A percentile compares a stretch with the other conserved stretches of the same genome.
These are phyloP conservation scores for Thraustochytrium striatum DNA, from an alignment of 352 stramenopile species.

Conservation along the genomic window DNA sequence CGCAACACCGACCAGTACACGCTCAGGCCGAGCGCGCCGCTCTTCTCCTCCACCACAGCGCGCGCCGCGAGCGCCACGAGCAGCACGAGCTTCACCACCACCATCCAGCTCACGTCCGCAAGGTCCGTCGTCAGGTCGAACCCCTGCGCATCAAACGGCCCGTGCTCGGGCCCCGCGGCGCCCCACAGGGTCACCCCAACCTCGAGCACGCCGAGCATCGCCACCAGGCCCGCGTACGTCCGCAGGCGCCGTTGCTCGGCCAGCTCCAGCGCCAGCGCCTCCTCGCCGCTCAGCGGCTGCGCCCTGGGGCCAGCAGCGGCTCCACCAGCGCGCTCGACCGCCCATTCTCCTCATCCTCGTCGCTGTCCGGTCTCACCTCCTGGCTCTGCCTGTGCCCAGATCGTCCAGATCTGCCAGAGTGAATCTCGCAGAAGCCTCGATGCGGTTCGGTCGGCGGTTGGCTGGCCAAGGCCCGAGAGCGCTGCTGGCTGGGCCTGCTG, in stretches of 20 bases:
- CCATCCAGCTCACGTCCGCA: background rate
- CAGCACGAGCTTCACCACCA: conserved; percentile 1
- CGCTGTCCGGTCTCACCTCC: too few species aligned
- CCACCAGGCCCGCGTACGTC: background rate
- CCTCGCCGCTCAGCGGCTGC: background rate
- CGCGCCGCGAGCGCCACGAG: background rate
- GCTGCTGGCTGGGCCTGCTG: too few species aligned
- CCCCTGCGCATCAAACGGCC: background rate
- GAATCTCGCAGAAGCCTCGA: too few species aligned
- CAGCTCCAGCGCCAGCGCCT: background rate
- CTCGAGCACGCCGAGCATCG: background rate
- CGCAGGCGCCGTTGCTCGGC: background rate
- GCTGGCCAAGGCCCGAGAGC: too few species aligned
- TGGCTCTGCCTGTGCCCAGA: too few species aligned
- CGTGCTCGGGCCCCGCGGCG: background rate
- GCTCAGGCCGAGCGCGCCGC: too few species aligned
- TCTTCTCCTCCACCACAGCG: too few species aligned
- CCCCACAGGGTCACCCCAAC: background rate
- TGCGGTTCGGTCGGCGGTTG: too few species aligned
- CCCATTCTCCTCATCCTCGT: background rate
- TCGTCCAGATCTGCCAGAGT: too few species aligned
- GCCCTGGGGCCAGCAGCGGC: too few species aligned
- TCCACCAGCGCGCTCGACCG: too few species aligned
- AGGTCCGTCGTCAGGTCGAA: conserved; percentile 27
- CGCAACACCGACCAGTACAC: conserved; percentile 16